Evolutionary conservation across 2,329 filamentous ascomycete species (phyloP).

Genomic region (Cercospora sp.): DNA sequence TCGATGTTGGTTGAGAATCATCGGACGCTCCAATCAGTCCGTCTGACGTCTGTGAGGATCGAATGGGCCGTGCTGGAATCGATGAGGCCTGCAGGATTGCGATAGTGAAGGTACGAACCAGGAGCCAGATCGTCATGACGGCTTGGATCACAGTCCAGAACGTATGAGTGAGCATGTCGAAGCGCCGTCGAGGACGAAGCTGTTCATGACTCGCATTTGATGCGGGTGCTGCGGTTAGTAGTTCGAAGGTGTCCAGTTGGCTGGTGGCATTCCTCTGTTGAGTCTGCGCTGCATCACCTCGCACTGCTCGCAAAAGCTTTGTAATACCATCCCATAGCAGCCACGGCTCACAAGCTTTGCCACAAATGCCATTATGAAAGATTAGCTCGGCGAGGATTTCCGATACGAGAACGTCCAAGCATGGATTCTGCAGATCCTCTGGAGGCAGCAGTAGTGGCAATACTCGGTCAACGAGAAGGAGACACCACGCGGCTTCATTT

Average conservation of each 20-base stretch:
- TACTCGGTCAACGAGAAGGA: constrained; percentile 79
- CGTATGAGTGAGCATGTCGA: constrained; percentile 22
- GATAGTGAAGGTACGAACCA: constrained; percentile 63
- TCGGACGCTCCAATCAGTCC: neutral
- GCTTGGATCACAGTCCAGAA: constrained; percentile 25
- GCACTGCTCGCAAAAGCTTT: constrained; percentile 59
- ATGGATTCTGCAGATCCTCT: constrained; percentile 86
- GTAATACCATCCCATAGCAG: constrained; percentile 81
- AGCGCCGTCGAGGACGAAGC: constrained; percentile 18
- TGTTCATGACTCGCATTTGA: constrained; percentile 18
- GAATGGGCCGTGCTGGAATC: constrained; percentile 56
- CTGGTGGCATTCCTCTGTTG: neutral
- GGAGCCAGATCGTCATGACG: constrained; percentile 45
- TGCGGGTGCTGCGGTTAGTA: constrained; percentile 46
- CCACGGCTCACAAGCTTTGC: constrained; percentile 82
- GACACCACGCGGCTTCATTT: constrained; percentile 81
- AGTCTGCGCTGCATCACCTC: constrained; percentile 27
- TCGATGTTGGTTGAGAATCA: neutral
- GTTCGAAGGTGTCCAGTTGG: constrained; percentile 58
- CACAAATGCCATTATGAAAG: constrained; percentile 75
- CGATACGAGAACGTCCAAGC: constrained; percentile 76
- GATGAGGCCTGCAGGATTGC: constrained; percentile 68
- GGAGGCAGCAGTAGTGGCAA: constrained; percentile 84
- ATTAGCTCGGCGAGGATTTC: constrained; percentile 91
- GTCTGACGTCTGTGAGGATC: constrained; percentile 14